Percentiles rank a stretch among this genome's conserved stretches.
Evolutionary conservation across 2,329 filamentous ascomycete species (phyloP).

Genomic region (Calonectria crousiana): DNA sequence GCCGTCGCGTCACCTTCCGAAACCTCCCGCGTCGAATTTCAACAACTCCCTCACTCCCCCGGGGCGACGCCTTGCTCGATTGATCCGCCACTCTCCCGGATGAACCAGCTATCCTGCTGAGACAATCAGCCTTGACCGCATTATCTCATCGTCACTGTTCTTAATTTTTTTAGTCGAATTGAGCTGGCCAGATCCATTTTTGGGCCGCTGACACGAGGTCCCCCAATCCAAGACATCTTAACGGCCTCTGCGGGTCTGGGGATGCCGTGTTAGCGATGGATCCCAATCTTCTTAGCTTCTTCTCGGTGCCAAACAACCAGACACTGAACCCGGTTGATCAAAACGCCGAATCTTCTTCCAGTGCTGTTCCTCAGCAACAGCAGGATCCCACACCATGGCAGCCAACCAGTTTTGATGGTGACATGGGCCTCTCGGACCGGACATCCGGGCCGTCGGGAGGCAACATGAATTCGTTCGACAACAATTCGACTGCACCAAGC

Average conservation of each 20-base stretch:
- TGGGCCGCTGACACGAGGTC: slow-evolving; percentile 39
- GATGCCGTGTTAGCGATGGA: slow-evolving; percentile 49
- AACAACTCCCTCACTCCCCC: slow-evolving; percentile 32
- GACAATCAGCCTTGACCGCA: slow-evolving; percentile 14
- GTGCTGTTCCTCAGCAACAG: slow-evolving; percentile 26
- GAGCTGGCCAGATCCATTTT: slow-evolving; percentile 30
- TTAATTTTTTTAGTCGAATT: slow-evolving; percentile 32
- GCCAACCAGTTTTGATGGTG: slow-evolving; percentile 30
- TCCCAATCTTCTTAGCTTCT: slow-evolving; percentile 46
- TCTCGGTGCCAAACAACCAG: slow-evolving; percentile 46
- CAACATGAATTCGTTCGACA: slow-evolving; percentile 45
- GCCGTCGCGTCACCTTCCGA: slow-evolving; percentile 30
- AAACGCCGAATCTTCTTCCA: slow-evolving; percentile 39
- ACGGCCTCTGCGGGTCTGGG: slow-evolving; percentile 42
- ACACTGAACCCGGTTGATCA: slow-evolving; percentile 45
- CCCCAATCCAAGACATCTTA: slow-evolving; percentile 35
- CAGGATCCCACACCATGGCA: slow-evolving; percentile 41
- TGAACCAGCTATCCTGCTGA: slow-evolving; percentile 24
- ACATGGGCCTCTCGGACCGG: slow-evolving; percentile 37
- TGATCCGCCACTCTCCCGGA: slow-evolving; percentile 24
- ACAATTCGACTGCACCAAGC: slow-evolving; percentile 45
- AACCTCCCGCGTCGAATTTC: slow-evolving; percentile 34
- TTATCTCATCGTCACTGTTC: neutral
- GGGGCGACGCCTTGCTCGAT: slow-evolving; percentile 35
- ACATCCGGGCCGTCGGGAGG: slow-evolving; percentile 43